A percentile compares a stretch with the other conserved stretches of the same genome.
These are phyloP conservation scores for Venustampulla echinocandica DNA, from an alignment of 495 filamentous ascomycete species.

Conservation along the genomic window DNA sequence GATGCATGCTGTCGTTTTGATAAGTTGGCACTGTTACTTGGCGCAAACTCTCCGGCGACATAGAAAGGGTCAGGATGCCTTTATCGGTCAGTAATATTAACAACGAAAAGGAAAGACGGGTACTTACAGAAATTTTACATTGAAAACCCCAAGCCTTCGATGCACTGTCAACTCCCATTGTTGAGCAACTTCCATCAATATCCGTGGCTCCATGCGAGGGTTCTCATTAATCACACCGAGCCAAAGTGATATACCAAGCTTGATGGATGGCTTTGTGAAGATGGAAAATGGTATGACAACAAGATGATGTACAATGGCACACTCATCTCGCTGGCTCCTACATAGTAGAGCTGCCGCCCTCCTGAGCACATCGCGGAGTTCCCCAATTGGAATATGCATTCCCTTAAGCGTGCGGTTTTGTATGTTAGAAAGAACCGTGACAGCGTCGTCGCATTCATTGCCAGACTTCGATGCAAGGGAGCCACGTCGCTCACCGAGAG, in stretches of 20 bases:
- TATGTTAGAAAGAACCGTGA: constrained; percentile 54
- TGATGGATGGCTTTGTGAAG: constrained; percentile 91
- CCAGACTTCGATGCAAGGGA: constrained; percentile 29
- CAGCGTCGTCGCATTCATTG: constrained; percentile 44
- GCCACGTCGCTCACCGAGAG: constrained; percentile 34
- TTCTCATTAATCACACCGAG: constrained; percentile 95
- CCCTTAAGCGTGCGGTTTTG: constrained; percentile 57
- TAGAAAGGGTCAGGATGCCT: constrained; percentile 82
- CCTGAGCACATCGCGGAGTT: constrained; percentile 71
- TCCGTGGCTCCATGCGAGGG: constrained; percentile 70
- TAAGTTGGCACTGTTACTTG: constrained; percentile 72
- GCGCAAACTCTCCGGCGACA: constrained; percentile 83
- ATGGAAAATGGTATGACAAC: constrained; percentile 85
- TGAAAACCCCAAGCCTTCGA: constrained; percentile 72
- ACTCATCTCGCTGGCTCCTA: constrained; percentile 58
- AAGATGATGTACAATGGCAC: constrained; percentile 71
- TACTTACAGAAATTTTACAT: constrained; percentile 49
- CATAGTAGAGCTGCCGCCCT: constrained; percentile 80
- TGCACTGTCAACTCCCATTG: constrained; percentile 79
- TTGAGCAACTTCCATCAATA: constrained; percentile 73
- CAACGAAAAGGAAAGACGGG: not conserved
- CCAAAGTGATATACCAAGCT: constrained; percentile 92
- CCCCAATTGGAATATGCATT: constrained; percentile 57
- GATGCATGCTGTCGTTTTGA: constrained; percentile 64
- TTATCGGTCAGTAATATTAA: constrained; percentile 19